Percentiles rank a stretch among this genome's conserved stretches.
These are phyloP conservation scores for Malassezia vespertilionis DNA, from an alignment of 1,284 basidiomycete genomes.

Conservation along the genomic window DNA sequence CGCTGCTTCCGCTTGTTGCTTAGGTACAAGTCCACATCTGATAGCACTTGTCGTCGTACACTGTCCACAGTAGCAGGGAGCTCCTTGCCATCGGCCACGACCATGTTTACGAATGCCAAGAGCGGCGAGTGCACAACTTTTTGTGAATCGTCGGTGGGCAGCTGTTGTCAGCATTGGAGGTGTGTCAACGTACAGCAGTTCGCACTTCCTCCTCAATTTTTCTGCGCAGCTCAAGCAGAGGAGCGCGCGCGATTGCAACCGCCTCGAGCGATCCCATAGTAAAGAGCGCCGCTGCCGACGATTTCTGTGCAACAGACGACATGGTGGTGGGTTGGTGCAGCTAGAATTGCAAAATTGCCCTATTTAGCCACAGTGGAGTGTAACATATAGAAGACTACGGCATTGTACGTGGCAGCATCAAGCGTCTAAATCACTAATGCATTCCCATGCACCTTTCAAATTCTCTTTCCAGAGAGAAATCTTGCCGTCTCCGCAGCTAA, in stretches of 20 bases:
- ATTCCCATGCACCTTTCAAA: conserved; percentile 85
- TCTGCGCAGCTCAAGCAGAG: conserved; percentile 5
- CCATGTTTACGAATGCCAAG: neutral
- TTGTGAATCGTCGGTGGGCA: neutral
- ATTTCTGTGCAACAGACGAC: conserved; percentile 3
- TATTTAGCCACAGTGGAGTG: neutral
- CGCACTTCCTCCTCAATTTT: conserved; percentile 5
- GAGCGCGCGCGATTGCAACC: conserved; percentile 5
- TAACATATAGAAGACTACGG: neutral
- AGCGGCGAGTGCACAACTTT: neutral
- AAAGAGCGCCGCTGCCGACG: conserved; percentile 11
- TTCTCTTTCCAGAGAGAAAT: conserved; percentile 98
- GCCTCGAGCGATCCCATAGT: conserved; percentile 11
- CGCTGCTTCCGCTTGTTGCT: conserved; percentile 13
- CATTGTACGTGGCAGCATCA: conserved; percentile 8
- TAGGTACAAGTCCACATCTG: conserved; percentile 11
- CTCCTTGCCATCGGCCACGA: no score
- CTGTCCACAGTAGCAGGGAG: neutral
- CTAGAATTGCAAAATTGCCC: neutral
- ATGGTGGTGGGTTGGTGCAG: neutral
- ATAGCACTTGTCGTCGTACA: neutral
- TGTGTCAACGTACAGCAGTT: conserved; percentile 10
- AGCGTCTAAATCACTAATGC: conserved; percentile 54
- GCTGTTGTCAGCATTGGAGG: neutral
- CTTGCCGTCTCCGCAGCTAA: conserved; percentile 95